A percentile compares a stretch with the other conserved stretches of the same genome.
Evolutionary conservation across 805 yeast species (phyloP).

Genomic region (Cyberlindnera subsufficiens): DNA sequence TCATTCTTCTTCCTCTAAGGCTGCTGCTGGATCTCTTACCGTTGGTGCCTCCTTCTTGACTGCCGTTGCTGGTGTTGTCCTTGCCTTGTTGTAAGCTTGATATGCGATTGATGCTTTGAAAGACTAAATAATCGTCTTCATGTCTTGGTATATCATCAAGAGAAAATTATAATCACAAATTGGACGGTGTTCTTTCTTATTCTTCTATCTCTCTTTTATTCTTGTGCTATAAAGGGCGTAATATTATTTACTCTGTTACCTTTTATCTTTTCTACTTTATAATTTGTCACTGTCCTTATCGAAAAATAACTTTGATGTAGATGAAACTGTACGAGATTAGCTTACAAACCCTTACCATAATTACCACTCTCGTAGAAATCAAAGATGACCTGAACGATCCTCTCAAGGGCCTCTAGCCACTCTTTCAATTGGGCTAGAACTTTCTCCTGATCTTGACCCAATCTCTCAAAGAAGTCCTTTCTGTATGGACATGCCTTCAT

Average conservation of each 20-base stretch:
- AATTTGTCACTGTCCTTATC: background rate
- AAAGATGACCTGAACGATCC: slow-evolving; percentile 65
- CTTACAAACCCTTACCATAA: slow-evolving; percentile 81
- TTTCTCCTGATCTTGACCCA: slow-evolving; percentile 68
- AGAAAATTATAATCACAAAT: background rate
- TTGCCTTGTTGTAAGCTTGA: slow-evolving; percentile 40
- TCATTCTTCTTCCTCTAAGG: slow-evolving; percentile 24
- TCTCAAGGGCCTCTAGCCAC: slow-evolving; percentile 77
- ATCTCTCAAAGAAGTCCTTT: slow-evolving; percentile 74
- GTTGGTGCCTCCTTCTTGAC: slow-evolving; percentile 43
- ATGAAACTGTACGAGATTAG: background rate
- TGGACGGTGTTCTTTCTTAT: too few species aligned
- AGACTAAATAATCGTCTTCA: too few species aligned
- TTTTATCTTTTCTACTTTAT: background rate
- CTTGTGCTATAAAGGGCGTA: too few species aligned
- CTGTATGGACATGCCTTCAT: slow-evolving; percentile 95
- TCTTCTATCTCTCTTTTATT: too few species aligned
- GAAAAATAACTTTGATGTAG: background rate
- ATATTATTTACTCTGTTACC: background rate
- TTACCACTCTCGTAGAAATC: slow-evolving; percentile 74
- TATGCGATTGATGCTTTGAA: too few species aligned
- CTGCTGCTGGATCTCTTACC: slow-evolving; percentile 34
- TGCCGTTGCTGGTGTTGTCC: slow-evolving; percentile 34
- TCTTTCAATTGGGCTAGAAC: slow-evolving; percentile 57
- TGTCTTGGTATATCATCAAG: too few species aligned